A percentile compares a stretch with the other conserved stretches of the same genome.
These are phyloP conservation scores for Sonneratia caseolaris DNA, from an alignment of 345 rosid genomes.

Conservation along the genomic window DNA sequence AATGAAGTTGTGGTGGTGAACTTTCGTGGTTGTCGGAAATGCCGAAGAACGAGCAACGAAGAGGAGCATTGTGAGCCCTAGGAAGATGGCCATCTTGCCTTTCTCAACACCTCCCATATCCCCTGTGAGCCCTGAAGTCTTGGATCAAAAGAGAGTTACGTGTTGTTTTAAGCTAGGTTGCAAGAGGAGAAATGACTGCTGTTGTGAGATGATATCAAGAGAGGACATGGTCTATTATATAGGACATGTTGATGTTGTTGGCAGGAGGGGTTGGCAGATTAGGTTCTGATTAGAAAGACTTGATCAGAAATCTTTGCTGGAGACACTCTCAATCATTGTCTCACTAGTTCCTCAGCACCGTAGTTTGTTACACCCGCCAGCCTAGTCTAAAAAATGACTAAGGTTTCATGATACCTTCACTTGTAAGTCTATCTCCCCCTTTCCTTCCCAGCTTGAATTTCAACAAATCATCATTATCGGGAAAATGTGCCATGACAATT, in stretches of 20 bases:
- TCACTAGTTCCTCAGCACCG: not conserved
- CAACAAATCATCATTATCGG: not conserved
- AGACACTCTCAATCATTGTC: not conserved
- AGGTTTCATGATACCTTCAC: not conserved
- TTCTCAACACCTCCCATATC: slow-evolving; percentile 7
- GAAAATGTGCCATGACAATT: no score
- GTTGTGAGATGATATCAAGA: not conserved
- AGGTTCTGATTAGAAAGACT: slow-evolving; percentile 2
- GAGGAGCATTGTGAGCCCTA: slow-evolving; percentile 1
- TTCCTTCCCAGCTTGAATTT: not conserved
- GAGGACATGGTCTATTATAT: not conserved
- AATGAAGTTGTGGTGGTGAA: slow-evolving; percentile 57
- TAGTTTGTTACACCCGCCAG: slow-evolving; percentile 7
- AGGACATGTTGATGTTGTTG: not conserved
- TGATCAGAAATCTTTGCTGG: not conserved
- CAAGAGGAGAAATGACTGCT: not conserved
- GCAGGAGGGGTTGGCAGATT: slow-evolving; percentile 7
- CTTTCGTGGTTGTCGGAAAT: slow-evolving; percentile 23
- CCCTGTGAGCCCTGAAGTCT: not conserved
- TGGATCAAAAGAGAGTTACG: not conserved
- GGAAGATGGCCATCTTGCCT: slow-evolving; percentile 3
- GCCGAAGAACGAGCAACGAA: slow-evolving; percentile 26
- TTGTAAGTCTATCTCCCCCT: not conserved
- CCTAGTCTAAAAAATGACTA: not conserved
- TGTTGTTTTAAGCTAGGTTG: no score